Percentiles rank a stretch among this genome's conserved stretches.
These are phyloP conservation scores for Colletotrichum sansevieriae DNA, from an alignment of 2,329 filamentous ascomycete genomes.

Conservation along the genomic window DNA sequence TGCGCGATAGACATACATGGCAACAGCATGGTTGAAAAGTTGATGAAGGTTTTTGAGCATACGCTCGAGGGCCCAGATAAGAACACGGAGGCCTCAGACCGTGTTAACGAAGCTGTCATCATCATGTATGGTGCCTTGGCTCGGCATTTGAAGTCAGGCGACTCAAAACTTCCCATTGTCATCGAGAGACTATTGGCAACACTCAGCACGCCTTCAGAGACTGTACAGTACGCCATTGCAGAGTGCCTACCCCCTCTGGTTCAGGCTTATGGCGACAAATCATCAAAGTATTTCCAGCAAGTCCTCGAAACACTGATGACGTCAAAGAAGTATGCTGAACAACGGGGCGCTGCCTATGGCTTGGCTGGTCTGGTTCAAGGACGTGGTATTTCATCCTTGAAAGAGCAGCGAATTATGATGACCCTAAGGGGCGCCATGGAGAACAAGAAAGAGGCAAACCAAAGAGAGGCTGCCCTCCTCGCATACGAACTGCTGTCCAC, in stretches of 20 bases:
- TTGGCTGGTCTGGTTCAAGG: conserved; percentile 90
- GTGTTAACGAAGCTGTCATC: conserved; percentile 96
- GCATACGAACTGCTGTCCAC: conserved; percentile 92
- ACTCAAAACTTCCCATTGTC: conserved; percentile 88
- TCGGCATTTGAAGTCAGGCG: conserved; percentile 86
- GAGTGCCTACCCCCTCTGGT: conserved; percentile 95
- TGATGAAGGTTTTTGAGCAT: conserved; percentile 93
- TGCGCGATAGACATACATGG: conserved; percentile 85
- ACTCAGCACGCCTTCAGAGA: conserved; percentile 93
- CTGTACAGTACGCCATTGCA: conserved; percentile 95
- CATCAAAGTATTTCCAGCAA: conserved; percentile 82
- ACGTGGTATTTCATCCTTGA: conserved; percentile 84
- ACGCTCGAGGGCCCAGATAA: conserved; percentile 89
- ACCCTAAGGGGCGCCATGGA: conserved; percentile 86
- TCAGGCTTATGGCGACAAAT: conserved; percentile 81
- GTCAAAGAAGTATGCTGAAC: conserved; percentile 91
- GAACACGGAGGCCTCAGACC: conserved; percentile 83
- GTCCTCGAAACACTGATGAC: conserved; percentile 86
- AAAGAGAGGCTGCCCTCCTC: conserved; percentile 88
- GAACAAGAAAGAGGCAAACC: conserved; percentile 92
- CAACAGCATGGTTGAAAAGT: conserved; percentile 82
- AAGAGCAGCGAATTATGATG: conserved; percentile 88
- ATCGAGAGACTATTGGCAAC: conserved; percentile 88
- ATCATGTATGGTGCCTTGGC: conserved; percentile 97
- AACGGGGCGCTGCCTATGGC: conserved; percentile 94